Conservation (phyloP, 345 rosid genomes). For the Cardamine chenopodiifolia region DNA sequence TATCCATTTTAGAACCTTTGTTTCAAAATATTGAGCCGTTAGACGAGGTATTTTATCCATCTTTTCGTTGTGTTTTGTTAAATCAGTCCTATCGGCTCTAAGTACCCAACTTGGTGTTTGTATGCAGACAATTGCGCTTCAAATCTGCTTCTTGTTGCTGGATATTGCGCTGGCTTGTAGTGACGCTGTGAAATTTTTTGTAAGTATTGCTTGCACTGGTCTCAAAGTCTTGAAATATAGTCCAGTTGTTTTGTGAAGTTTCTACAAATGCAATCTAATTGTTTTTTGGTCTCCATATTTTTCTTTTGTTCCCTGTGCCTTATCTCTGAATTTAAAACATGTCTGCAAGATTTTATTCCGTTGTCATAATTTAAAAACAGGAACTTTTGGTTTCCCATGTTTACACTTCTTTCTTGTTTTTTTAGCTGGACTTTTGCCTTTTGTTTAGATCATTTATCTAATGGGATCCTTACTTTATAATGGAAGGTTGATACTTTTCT, state of each 20-base stretch:
- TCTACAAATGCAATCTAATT: not conserved
- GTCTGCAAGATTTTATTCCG: not conserved
- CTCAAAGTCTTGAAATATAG: not conserved
- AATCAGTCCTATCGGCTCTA: slow-evolving; percentile 28
- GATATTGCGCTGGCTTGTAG: slow-evolving; percentile 83
- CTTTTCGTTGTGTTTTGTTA: not conserved
- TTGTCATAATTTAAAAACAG: not conserved
- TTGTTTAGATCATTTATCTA: not conserved
- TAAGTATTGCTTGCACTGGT: slow-evolving; percentile 47
- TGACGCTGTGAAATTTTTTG: slow-evolving; percentile 79
- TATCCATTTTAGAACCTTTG: slow-evolving; percentile 74
- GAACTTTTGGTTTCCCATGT: not conserved
- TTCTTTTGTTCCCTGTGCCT: not conserved
- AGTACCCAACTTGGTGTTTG: slow-evolving; percentile 25
- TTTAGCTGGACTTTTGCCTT: not conserved
- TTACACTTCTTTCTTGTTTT: not conserved
- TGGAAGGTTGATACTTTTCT: slow-evolving; percentile 8
- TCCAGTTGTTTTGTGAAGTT: not conserved
- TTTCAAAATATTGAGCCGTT: slow-evolving; percentile 76
- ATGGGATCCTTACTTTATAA: not conserved
- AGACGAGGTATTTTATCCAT: slow-evolving; percentile 68
- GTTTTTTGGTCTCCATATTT: not conserved
- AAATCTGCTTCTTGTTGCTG: slow-evolving; percentile 79
- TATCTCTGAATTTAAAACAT: not conserved
- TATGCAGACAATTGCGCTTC: slow-evolving; percentile 82